A percentile compares a stretch with the other conserved stretches of the same genome.
Evolutionary conservation across 495 filamentous ascomycete genomes (phyloP).

Genomic region (Aspergillus affinis): DNA sequence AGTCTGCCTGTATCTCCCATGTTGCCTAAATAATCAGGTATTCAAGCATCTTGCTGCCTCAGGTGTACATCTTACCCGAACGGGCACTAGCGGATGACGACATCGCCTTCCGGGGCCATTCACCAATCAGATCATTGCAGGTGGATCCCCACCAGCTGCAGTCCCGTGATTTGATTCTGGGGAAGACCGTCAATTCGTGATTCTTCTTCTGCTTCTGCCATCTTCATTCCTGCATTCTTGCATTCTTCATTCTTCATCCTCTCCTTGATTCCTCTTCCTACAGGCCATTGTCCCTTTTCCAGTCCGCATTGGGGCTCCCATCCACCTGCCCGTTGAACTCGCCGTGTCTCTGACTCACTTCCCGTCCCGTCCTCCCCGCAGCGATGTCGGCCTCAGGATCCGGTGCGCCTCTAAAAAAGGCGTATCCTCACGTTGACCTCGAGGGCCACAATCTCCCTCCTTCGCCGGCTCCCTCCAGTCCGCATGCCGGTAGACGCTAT

Average conservation of each 20-base stretch:
- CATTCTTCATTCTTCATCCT: not conserved
- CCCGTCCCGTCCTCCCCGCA: constrained; percentile 31
- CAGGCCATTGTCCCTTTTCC: not conserved
- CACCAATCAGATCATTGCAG: not conserved
- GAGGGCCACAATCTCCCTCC: constrained; percentile 90
- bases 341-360: constrained; percentile 1
- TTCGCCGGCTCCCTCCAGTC: constrained; percentile 91
- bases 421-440: constrained; percentile 71
- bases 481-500: constrained; percentile 78
- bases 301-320: not conserved
- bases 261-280: not conserved
- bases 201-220: not conserved
- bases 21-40: too few relatives aligned
- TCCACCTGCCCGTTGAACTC: not conserved
- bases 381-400: constrained; percentile 51
- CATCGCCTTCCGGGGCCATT: constrained; percentile 9
- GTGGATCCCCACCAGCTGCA: not conserved
- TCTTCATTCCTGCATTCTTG: not conserved
- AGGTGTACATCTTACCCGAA: constrained; percentile 1
- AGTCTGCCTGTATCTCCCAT: too few relatives aligned
- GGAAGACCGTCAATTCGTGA: not conserved
- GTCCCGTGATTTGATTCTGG: not conserved
- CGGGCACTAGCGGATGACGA: constrained; percentile 23
- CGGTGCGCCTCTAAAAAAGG: constrained; percentile 57
- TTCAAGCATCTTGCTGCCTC: not conserved